Conservation (phyloP, 2,329 filamentous ascomycete species). For the Didymella pomorum region DNA sequence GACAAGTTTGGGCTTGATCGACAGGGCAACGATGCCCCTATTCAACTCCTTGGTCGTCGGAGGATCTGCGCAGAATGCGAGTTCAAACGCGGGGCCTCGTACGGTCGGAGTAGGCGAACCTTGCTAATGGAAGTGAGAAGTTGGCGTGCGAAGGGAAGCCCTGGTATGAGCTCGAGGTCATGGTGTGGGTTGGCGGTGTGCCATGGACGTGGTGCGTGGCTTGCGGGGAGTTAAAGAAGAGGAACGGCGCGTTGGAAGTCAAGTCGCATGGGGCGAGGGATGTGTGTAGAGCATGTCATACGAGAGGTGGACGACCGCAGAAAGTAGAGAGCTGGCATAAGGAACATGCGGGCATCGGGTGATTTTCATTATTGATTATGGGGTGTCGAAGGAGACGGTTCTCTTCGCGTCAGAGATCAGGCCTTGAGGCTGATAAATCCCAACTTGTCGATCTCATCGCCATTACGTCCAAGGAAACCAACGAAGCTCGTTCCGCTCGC, state of each 20-base stretch:
- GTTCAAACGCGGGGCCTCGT: too few species aligned
- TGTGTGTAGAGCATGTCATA: neutral
- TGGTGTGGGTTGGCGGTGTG: neutral
- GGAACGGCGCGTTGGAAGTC: neutral
- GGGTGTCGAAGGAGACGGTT: too few species aligned
- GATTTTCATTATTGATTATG: too few species aligned
- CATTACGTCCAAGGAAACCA: slow-evolving; percentile 61
- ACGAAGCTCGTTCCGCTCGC: slow-evolving; percentile 61
- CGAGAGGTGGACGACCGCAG: neutral
- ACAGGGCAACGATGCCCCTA: too few species aligned
- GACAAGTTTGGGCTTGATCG: too few species aligned
- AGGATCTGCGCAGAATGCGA: too few species aligned
- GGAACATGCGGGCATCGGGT: too few species aligned
- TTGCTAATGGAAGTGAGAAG: too few species aligned
- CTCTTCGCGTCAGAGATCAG: neutral
- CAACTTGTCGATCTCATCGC: slow-evolving; percentile 65
- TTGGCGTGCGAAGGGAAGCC: too few species aligned
- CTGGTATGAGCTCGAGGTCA: too few species aligned
- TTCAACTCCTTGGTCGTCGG: too few species aligned
- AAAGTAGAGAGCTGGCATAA: neutral
- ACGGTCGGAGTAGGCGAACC: too few species aligned
- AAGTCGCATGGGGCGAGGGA: neutral
- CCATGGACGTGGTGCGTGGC: neutral
- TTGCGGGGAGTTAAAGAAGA: neutral
- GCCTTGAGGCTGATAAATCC: slow-evolving; percentile 44